These are phyloP conservation scores for Blastobotrys muscicola DNA, from an alignment of 805 yeast species.

Conservation along the genomic window DNA sequence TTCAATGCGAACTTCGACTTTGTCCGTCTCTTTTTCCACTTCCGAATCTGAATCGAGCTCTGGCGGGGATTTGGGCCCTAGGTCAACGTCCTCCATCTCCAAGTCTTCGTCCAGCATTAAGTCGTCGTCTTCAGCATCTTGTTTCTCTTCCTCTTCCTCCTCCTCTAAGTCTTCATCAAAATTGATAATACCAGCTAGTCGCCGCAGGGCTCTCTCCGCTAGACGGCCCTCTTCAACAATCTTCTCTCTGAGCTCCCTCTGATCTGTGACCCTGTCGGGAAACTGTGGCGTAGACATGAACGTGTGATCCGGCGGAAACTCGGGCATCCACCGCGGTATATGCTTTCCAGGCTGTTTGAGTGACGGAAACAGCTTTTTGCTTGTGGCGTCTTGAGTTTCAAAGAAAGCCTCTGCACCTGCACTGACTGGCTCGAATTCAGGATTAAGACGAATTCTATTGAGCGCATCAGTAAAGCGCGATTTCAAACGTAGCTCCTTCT, in stretches of 20 bases:
- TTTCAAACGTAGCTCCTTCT: constrained; percentile 18
- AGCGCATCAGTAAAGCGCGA: constrained; percentile 19
- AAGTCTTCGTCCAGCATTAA: constrained; percentile 3
- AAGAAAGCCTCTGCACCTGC: constrained; percentile 45
- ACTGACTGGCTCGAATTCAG: constrained; percentile 27
- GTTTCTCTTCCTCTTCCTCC: constrained; percentile 7
- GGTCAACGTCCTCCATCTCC: constrained; percentile 2
- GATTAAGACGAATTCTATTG: constrained; percentile 21
- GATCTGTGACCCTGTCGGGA: constrained; percentile 54
- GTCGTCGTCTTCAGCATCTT: constrained; percentile 5
- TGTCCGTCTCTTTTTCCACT: background rate
- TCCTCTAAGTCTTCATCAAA: constrained; percentile 10
- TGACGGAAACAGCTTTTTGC: constrained; percentile 49
- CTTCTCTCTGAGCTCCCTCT: constrained; percentile 57
- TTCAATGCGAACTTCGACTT: background rate
- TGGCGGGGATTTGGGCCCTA: background rate
- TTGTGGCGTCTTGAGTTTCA: constrained; percentile 41
- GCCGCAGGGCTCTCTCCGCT: constrained; percentile 69
- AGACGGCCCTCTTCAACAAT: constrained; percentile 72
- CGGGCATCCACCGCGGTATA: constrained; percentile 74
- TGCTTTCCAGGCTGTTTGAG: constrained; percentile 33
- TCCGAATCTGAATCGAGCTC: background rate
- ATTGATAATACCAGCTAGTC: constrained; percentile 32
- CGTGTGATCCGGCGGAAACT: constrained; percentile 89
- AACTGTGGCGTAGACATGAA: constrained; percentile 69